Conservation (phyloP, 73 alveolate genomes). For the Durusdinium trenchii region DNA sequence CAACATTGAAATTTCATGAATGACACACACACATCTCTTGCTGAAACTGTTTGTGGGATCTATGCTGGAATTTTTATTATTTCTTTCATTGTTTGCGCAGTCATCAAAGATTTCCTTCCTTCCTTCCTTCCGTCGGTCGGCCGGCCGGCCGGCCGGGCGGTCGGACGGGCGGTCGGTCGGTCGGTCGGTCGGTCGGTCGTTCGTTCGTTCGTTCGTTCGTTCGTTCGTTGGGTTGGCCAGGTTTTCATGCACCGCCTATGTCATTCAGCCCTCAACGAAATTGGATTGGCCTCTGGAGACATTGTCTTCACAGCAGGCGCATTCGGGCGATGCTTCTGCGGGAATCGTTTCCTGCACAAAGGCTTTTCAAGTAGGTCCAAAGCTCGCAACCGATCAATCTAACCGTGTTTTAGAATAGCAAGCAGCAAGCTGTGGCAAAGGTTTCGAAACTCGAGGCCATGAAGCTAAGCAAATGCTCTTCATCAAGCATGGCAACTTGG, state of each 20-base stretch:
- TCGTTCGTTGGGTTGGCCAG: too few species aligned
- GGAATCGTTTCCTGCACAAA: neutral
- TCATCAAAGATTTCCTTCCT: neutral
- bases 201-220: too few species aligned
- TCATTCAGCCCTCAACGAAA: slow-evolving; percentile 78
- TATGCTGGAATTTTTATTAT: too few species aligned
- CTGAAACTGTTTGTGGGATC: too few species aligned
- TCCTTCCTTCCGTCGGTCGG: neutral
- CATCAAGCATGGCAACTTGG: slow-evolving; percentile 83
- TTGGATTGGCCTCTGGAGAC: slow-evolving; percentile 59
- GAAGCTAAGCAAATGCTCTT: slow-evolving; percentile 92
- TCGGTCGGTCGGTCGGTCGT: too few species aligned
- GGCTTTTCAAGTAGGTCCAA: neutral
- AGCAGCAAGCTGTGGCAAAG: neutral
- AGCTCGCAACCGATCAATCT: neutral
- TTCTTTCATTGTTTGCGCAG: too few species aligned
- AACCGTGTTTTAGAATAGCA: neutral
- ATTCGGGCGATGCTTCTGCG: neutral
- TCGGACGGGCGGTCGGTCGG: too few species aligned
- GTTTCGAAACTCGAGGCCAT: slow-evolving; percentile 10
- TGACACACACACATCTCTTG: too few species aligned
- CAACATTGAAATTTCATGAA: too few species aligned
- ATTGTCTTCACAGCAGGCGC: slow-evolving; percentile 81
- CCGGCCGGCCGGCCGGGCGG: too few species aligned
- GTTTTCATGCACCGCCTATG: slow-evolving; percentile 92